Evolutionary conservation across 164 flowering plant species (phyloP).

Genomic region (Dillenia suffruticosa): DNA sequence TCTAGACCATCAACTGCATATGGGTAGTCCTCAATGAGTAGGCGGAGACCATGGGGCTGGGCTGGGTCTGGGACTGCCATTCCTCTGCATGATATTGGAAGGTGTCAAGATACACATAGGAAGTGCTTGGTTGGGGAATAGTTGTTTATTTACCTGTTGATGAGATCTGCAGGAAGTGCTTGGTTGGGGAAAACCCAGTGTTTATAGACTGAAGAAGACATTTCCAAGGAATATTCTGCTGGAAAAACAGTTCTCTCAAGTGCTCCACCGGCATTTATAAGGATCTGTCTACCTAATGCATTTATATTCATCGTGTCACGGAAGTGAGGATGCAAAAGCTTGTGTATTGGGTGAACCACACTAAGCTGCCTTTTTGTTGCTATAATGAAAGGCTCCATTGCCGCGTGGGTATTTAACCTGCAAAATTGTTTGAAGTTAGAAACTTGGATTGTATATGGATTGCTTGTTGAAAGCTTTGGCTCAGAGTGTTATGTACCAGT

Average conservation of each 20-base stretch:
- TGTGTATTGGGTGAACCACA: conserved; percentile 62
- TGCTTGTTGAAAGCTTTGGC: neutral
- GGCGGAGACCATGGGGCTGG: conserved; percentile 35
- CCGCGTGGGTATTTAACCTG: conserved; percentile 68
- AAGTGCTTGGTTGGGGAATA: neutral
- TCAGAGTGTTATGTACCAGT: conserved; percentile 35
- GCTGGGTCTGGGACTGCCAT: conserved; percentile 41
- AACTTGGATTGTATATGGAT: neutral
- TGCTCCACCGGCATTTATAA: conserved; percentile 42
- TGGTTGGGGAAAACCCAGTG: conserved; percentile 48
- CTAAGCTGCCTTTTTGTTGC: conserved; percentile 72
- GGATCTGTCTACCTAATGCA: conserved; percentile 42
- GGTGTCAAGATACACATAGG: neutral
- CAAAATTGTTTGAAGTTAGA: neutral
- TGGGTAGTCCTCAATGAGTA: conserved; percentile 59
- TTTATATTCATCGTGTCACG: conserved; percentile 71
- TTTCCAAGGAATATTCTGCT: conserved; percentile 37
- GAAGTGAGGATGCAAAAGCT: conserved; percentile 63
- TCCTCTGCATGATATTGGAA: conserved; percentile 30
- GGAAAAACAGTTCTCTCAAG: conserved; percentile 41
- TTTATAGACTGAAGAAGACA: conserved; percentile 37
- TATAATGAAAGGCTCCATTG: conserved; percentile 63
- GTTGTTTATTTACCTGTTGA: conserved; percentile 33
- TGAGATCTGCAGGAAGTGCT: conserved; percentile 54
- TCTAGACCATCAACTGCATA: conserved; percentile 61